Conservation (phyloP, 495 filamentous ascomycete genomes). For the Lepraria neglecta region DNA sequence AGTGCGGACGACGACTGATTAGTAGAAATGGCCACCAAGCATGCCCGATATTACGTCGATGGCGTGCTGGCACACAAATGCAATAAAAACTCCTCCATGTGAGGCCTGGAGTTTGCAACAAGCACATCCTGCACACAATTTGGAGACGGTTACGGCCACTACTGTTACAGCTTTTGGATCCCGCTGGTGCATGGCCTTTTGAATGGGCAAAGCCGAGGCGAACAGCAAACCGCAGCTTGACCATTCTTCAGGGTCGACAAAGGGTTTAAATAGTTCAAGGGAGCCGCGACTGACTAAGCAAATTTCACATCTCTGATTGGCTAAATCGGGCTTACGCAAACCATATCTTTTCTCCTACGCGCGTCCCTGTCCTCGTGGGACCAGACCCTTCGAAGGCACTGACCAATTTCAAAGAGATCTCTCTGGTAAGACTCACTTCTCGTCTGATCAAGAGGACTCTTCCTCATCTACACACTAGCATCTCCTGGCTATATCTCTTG, state of each 20-base stretch:
- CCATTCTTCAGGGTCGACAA: not conserved
- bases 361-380: slow-evolving; percentile 4
- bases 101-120: too few relatives aligned
- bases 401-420: slow-evolving; percentile 2
- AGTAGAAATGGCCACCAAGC: not conserved
- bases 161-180: slow-evolving; percentile 8
- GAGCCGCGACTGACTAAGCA: slow-evolving; percentile 7
- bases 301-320: not conserved
- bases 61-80: not conserved
- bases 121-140: not conserved
- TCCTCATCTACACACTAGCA: not conserved
- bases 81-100: not conserved
- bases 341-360: not conserved
- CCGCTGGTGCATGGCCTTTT: slow-evolving; percentile 1
- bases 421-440: not conserved
- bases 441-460: not conserved
- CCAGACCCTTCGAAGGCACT: slow-evolving; percentile 6
- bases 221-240: not conserved
- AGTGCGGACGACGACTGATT: not conserved
- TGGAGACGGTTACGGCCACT: slow-evolving; percentile 1
- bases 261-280: not conserved
- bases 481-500: not conserved
- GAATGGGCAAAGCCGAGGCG: not conserved
- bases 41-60: not conserved
- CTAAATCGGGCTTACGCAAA: not conserved